These are phyloP conservation scores for Rhodotorula sp. DNA, from an alignment of 1,284 basidiomycete genomes.

Conservation along the genomic window DNA sequence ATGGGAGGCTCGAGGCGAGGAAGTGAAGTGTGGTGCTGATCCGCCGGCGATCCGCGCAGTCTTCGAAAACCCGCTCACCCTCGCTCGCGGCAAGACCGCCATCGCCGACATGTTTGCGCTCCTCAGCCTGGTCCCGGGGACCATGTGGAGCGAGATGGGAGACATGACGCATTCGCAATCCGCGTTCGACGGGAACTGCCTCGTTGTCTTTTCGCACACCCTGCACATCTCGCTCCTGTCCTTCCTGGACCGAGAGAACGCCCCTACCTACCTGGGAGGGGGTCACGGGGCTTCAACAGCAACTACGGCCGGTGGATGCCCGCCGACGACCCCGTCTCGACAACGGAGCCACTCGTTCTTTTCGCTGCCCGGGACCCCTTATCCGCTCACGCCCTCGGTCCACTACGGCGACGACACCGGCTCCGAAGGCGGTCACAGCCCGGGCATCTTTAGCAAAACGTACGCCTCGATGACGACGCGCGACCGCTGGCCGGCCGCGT, in stretches of 20 bases:
- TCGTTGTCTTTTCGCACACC: conserved; percentile 30
- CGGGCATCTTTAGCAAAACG: conserved; percentile 28
- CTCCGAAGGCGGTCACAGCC: background rate
- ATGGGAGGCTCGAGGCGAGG: too few relatives aligned
- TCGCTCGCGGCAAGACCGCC: conserved; percentile 27
- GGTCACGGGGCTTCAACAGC: background rate
- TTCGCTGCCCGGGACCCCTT: conserved; percentile 35
- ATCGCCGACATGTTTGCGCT: conserved; percentile 38
- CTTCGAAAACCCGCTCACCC: conserved; percentile 40
- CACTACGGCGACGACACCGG: background rate
- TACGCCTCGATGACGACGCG: conserved; percentile 11
- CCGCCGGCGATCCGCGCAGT: conserved; percentile 3
- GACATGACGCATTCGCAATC: conserved; percentile 18
- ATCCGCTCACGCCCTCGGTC: conserved; percentile 22
- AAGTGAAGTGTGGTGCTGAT: background rate
- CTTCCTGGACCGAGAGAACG: conserved; percentile 28
- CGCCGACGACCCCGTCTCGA: conserved; percentile 12
- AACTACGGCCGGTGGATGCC: background rate
- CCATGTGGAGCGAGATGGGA: conserved; percentile 37
- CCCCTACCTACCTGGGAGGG: background rate
- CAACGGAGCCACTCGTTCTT: conserved; percentile 36
- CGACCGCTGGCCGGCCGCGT: conserved; percentile 11
- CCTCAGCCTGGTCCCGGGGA: conserved; percentile 35
- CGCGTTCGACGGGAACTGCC: conserved; percentile 28
- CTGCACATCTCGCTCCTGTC: conserved; percentile 35